Base-by-base conservation (phyloP, 140 eudicot species). In the Artemisia princeps region DNA sequence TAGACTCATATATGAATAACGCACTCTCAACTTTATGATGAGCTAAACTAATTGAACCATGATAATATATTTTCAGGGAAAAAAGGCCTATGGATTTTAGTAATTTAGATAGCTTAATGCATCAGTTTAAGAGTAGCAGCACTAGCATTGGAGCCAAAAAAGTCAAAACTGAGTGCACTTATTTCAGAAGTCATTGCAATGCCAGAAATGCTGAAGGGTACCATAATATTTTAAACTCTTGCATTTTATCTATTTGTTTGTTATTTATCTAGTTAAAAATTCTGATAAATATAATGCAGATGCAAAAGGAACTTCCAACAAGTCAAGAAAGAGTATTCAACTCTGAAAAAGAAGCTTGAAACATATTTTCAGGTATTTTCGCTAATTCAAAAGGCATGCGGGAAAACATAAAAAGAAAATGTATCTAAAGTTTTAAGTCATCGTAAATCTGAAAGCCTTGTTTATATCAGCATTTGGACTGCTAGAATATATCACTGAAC, bases 91-190 rank as follows among this genome's bases (percentile, higher is more conserved):
- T 85, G 73, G 96, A 91, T 68, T 87, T 84, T 54, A 51, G 55
- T n/a, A 87, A 55, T 74, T 76, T 91, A 75, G 97, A 91, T 53
- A 61, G 64, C 56, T 62, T 62, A 6, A 91, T 91, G 95, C 96
- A 91, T 68, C 96, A 91, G 67, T 87, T 91, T 68, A 91, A 76
- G 75, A 84, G 97, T 42, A 87, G 96, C 17, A 77, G 95, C 74
- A 82, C 95, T 72, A 91, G 98, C 84, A 87, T 91, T 79, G 98
- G 98, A 59, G 96, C 95, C 59, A 83, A 78, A 67, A 91, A 82
- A 79, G 95, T 91, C 28, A 91, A 86, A 64, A 69, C 8, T 67
- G 96, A 91, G 80, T 81, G 92, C 80, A 81, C 91, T n/a, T 81
- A 85, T 45, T 91, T 91, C 82, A 79, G 70, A 57, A 91, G 80